Evolutionary conservation across 495 filamentous ascomycete species (phyloP), one percentile per base, ranked within the genome.

Genomic region (Jackrogersella minutella): DNA sequence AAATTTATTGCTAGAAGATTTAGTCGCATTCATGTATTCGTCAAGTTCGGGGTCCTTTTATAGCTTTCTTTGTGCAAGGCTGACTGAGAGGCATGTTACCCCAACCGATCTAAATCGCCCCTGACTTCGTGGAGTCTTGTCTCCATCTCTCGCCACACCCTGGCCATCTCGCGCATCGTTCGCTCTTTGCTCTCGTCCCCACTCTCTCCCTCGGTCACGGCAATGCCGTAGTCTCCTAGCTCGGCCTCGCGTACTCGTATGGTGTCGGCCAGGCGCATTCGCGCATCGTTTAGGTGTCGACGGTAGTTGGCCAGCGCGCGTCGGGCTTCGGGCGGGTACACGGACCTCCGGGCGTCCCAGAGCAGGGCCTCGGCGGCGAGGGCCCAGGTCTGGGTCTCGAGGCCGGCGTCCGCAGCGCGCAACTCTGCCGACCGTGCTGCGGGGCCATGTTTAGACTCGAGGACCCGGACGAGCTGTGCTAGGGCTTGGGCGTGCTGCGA

Each of bases 371-470:
- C 70, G 3, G 74, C 78, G 7, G 77, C 77, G 1, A 66, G 31
- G 10, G 66, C 64, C 37, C 82, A 82, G 41, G 80, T 80, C 78
- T 80, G 81, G 3, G 85, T 77, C 34, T 85, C 82, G 9, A 86
- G 76, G 6, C 80, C 77, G 4, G 87, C 70, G 16, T 83, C 81
- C 34, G 81, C 74, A 5, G 88, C 88, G 31, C 84, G 82, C n/a
- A 83, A 77, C 36, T 85, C 84, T 28, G 92, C 77, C 51, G 85
- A 84, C 5, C 89, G 79, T 5, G 90, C 83, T 2, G 91, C 65
- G 2, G 82, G 75, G 36, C 90, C 90, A 76, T 93, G 89, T 66
- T 90, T 91, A 1, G 76, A 69, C 34, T 81, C 79, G 1, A 84
- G 75, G 0, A 73, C 34, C 30, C 73, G 73, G 10, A 81, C 19